Evolutionary conservation across 2,329 filamentous ascomycete species (phyloP).

Genomic region (Fusarium sp.): DNA sequence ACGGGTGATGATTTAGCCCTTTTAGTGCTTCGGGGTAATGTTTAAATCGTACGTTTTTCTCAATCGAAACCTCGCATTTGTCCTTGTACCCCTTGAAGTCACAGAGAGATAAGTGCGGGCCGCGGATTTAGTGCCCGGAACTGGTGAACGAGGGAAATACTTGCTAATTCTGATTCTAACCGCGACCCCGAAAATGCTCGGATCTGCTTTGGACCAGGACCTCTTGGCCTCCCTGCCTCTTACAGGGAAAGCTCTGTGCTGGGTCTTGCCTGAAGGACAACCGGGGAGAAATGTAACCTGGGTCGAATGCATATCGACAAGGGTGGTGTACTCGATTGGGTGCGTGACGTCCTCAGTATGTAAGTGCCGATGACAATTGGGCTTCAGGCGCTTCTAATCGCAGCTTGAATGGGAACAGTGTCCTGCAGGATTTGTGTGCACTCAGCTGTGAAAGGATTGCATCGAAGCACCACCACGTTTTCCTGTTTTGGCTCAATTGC

Average conservation of each 20-base stretch:
- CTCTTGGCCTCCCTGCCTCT: background rate
- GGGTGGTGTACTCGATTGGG: conserved; percentile 16
- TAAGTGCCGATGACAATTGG: conserved; percentile 28
- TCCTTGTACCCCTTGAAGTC: conserved; percentile 8
- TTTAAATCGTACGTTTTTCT: conserved; percentile 38
- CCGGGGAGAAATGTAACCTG: conserved; percentile 3
- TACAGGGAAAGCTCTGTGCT: background rate
- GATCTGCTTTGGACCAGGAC: conserved; percentile 3
- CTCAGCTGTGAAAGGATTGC: conserved; percentile 26
- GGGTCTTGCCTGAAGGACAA: conserved; percentile 3
- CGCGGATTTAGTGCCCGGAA: conserved; percentile 21
- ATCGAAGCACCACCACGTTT: conserved; percentile 7
- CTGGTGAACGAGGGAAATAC: conserved; percentile 10
- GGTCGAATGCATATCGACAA: conserved; percentile 14
- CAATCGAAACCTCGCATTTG: background rate
- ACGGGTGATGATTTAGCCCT: conserved; percentile 13
- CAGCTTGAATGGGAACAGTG: conserved; percentile 36
- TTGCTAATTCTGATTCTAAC: conserved; percentile 2
- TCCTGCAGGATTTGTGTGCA: conserved; percentile 20
- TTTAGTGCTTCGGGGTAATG: conserved; percentile 16
- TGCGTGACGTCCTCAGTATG: conserved; percentile 30
- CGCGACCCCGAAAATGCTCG: conserved; percentile 15
- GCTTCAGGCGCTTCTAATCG: conserved; percentile 12
- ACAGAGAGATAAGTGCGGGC: conserved; percentile 18
- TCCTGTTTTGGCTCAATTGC: conserved; percentile 24